Evolutionary conservation across 2,329 filamentous ascomycete species (phyloP).

Genomic region (Pezicula rhizophila): DNA sequence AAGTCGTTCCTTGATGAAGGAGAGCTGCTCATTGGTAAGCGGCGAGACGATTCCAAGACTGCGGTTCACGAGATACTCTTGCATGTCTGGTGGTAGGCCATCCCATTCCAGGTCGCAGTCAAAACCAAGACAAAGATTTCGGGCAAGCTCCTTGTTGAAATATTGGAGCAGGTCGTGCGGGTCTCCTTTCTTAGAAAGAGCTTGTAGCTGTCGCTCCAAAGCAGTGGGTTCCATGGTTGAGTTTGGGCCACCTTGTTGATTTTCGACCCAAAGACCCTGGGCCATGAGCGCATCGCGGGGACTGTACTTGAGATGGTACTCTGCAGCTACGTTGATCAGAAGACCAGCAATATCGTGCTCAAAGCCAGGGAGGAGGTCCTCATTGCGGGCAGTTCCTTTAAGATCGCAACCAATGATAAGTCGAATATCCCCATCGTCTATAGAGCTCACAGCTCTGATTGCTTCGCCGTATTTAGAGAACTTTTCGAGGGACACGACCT

Average conservation of each 20-base stretch:
- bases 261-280: conserved; percentile 33
- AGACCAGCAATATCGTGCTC: conserved; percentile 12
- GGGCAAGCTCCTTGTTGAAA: conserved; percentile 32
- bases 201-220: conserved; percentile 6
- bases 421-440: not conserved
- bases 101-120: conserved; percentile 45
- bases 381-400: conserved; percentile 1
- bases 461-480: conserved; percentile 6
- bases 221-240: conserved; percentile 8
- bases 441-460: conserved; percentile 5
- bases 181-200: conserved; percentile 1
- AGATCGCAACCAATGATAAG: conserved; percentile 13
- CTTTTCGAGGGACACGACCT: conserved; percentile 11
- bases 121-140: conserved; percentile 41
- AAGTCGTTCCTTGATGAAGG: conserved; percentile 27
- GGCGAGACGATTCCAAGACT: conserved; percentile 36
- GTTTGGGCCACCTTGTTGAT: conserved; percentile 22
- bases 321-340: conserved; percentile 10
- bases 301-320: conserved; percentile 14
- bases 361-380: conserved; percentile 8
- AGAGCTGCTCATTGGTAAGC: conserved; percentile 32
- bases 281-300: conserved; percentile 30
- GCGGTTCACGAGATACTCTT: conserved; percentile 36
- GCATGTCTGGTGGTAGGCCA: conserved; percentile 35
- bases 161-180: not conserved